Evolutionary conservation across 2,329 filamentous ascomycete genomes (phyloP).

Genomic region (Tolypocladium paradoxum): DNA sequence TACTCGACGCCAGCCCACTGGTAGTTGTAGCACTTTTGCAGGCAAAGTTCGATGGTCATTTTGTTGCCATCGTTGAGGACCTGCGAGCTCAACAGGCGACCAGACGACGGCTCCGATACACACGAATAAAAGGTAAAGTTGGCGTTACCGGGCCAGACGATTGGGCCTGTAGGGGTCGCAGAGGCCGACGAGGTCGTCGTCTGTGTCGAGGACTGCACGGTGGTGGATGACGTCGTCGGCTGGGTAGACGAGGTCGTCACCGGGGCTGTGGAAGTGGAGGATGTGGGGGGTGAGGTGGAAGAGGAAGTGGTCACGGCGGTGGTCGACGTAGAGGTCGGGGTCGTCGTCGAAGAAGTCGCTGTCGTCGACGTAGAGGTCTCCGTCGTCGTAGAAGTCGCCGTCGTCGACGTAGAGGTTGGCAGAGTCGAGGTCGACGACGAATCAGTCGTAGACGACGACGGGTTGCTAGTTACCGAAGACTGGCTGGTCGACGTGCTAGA

Average conservation of each 20-base stretch:
- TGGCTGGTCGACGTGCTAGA: background rate
- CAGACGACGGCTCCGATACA: conserved; percentile 19
- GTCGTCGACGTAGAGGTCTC: background rate
- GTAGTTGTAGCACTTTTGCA: conserved; percentile 21
- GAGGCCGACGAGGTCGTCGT: conserved; percentile 7
- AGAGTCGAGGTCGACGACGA: no score
- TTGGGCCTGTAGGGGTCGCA: conserved; percentile 13
- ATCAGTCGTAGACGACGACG: background rate
- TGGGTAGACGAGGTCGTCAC: background rate
- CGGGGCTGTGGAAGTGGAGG: background rate
- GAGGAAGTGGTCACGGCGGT: background rate
- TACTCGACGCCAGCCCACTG: conserved; percentile 26
- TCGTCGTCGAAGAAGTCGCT: background rate
- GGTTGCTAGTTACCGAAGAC: no score
- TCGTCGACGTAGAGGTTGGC: background rate
- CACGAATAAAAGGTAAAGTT: conserved; percentile 28
- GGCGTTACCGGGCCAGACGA: conserved; percentile 20
- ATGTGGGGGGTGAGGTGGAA: background rate
- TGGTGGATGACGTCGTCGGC: background rate
- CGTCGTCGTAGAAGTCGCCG: background rate
- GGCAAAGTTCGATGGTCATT: conserved; percentile 23
- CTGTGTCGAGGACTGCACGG: background rate
- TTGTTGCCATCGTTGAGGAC: conserved; percentile 16
- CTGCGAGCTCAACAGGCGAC: conserved; percentile 19
- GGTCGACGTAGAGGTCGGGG: background rate